These are phyloP conservation scores for Chalciporus pseudorubinellus DNA, from an alignment of 768 basidiomycete species.

Conservation along the genomic window DNA sequence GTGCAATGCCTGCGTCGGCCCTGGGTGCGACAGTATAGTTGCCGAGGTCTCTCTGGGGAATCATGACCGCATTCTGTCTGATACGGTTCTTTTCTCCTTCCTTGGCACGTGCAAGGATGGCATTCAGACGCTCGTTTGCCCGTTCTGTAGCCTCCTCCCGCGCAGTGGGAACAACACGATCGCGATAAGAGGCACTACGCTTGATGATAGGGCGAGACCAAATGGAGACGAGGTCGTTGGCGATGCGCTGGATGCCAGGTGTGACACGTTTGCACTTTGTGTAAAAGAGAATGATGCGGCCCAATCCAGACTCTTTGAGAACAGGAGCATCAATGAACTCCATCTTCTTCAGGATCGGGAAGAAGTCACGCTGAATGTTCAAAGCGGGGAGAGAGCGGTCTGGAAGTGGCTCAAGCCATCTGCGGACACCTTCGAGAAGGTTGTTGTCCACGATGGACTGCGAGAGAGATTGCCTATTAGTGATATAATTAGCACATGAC, in stretches of 20 bases:
- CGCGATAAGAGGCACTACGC: constrained; percentile 77
- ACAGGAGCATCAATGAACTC: constrained; percentile 87
- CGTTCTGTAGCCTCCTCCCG: constrained; percentile 39
- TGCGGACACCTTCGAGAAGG: constrained; percentile 81
- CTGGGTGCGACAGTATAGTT: constrained; percentile 80
- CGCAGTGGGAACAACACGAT: constrained; percentile 64
- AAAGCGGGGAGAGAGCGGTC: constrained; percentile 91
- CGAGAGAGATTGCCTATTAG: constrained; percentile 70
- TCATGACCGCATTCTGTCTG: constrained; percentile 78
- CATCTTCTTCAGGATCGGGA: constrained; percentile 82
- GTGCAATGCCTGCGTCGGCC: constrained; percentile 49
- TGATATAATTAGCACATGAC: not conserved
- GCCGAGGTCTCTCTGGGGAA: constrained; percentile 73
- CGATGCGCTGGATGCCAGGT: constrained; percentile 74
- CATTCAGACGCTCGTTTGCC: constrained; percentile 55
- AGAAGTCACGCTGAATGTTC: constrained; percentile 92
- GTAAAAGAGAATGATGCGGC: constrained; percentile 91
- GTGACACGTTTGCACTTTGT: constrained; percentile 92
- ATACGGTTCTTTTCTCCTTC: constrained; percentile 67
- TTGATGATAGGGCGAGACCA: constrained; percentile 95
- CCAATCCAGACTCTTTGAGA: constrained; percentile 88
- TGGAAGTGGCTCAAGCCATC: constrained; percentile 93
- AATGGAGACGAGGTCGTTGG: constrained; percentile 75
- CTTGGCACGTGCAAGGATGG: constrained; percentile 66
- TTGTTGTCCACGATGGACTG: constrained; percentile 96